phyloP scores from a whole-genome alignment of 202 grass and related monocot genomes.

The Cymbopogon flexuosus region DNA sequence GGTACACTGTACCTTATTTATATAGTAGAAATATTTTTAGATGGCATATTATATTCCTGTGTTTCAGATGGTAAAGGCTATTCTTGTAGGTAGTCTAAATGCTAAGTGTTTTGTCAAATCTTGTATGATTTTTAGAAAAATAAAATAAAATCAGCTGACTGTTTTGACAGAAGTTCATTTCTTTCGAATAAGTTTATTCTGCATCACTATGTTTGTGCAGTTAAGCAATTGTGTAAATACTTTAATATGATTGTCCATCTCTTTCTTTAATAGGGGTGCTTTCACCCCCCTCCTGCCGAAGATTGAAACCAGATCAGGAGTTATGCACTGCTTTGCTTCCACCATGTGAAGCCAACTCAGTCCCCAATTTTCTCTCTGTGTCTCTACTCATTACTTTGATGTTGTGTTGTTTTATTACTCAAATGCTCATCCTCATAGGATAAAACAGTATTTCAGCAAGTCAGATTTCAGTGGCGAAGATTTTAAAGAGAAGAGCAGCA shows the following conservation, averaged over 20 bases:
- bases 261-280: slow-evolving; percentile 6
- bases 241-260: slow-evolving; percentile 4
- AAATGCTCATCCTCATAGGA: background rate
- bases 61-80: background rate
- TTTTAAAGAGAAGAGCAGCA: background rate
- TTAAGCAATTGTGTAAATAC: slow-evolving; percentile 3
- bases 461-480: background rate
- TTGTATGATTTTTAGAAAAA: background rate
- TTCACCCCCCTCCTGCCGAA: slow-evolving; percentile 14
- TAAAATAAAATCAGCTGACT: background rate
- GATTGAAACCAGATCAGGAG: background rate
- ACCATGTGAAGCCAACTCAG: background rate
- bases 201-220: background rate
- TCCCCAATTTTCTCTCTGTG: background rate
- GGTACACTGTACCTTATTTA: slow-evolving; percentile 2
- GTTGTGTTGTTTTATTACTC: background rate
- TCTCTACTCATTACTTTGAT: background rate
- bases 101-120: background rate
- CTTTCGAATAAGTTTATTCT: background rate
- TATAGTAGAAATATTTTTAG: background rate
- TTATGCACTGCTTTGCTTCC: background rate
- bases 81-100: slow-evolving; percentile 13
- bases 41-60: background rate
- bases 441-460: background rate
- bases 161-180: background rate